Conservation (phyloP, 2,329 filamentous ascomycete species). For the Scopulariopsis brevicaulis region DNA sequence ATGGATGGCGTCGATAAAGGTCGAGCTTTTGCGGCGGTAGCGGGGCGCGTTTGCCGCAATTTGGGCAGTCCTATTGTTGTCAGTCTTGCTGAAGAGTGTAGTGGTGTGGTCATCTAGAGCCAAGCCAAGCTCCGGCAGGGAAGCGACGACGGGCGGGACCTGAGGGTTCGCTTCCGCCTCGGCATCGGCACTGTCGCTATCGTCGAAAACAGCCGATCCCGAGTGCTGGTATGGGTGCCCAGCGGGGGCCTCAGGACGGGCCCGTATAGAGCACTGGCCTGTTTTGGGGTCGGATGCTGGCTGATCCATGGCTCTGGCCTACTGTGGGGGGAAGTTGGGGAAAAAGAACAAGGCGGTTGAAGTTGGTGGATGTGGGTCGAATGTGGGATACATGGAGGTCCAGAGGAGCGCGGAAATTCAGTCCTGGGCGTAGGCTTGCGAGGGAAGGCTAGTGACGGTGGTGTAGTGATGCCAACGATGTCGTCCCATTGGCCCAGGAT, state of each 20-base stretch:
- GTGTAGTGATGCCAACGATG: not conserved
- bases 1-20: constrained; percentile 94
- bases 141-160: not conserved
- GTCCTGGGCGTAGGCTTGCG: not conserved
- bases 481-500: not conserved
- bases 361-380: not conserved
- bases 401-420: not conserved
- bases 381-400: not conserved
- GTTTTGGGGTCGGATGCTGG: not conserved
- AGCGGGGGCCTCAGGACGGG: not conserved
- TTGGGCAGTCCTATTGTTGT: constrained; percentile 62
- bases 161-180: not conserved
- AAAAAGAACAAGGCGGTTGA: not conserved
- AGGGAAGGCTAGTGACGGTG: not conserved
- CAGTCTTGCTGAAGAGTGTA: constrained; percentile 7
- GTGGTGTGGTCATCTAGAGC: not conserved
- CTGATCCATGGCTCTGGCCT: not conserved
- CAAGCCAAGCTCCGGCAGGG: constrained; percentile 1
- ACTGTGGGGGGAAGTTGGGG: not conserved
- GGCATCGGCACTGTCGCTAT: not conserved
- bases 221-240: not conserved
- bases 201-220: not conserved
- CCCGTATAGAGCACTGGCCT: not conserved
- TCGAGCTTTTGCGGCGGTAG: constrained; percentile 87
- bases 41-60: constrained; percentile 83